These are phyloP conservation scores for Endocalyx cinctus DNA, from an alignment of 2,329 filamentous ascomycete species.

Conservation along the genomic window DNA sequence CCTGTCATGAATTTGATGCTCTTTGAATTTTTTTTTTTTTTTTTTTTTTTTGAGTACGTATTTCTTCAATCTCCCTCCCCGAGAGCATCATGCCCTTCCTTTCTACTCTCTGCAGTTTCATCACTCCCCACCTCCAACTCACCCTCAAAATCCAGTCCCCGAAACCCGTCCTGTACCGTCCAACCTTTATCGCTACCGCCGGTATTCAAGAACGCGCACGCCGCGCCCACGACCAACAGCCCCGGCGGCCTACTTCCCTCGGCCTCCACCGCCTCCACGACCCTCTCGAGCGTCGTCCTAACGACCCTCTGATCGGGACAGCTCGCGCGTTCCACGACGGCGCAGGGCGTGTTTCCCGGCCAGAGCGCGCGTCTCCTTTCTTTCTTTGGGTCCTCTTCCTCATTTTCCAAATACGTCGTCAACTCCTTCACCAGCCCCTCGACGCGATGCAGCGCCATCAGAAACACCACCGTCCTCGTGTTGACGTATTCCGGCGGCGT, in stretches of 20 bases:
- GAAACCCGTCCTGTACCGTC: slow-evolving; percentile 84
- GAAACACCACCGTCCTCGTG: slow-evolving; percentile 80
- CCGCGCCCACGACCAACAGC: slow-evolving; percentile 75
- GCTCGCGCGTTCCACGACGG: slow-evolving; percentile 87
- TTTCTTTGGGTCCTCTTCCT: neutral
- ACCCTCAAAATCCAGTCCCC: slow-evolving; percentile 53
- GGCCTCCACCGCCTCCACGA: slow-evolving; percentile 78
- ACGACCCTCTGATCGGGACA: slow-evolving; percentile 94
- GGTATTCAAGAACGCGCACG: slow-evolving; percentile 72
- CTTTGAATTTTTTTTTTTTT: no score
- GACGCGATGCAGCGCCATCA: slow-evolving; percentile 92
- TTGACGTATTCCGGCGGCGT: slow-evolving; percentile 74
- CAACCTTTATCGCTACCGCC: slow-evolving; percentile 60
- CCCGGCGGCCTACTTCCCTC: slow-evolving; percentile 89
- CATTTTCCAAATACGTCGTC: slow-evolving; percentile 37
- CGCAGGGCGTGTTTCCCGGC: slow-evolving; percentile 78
- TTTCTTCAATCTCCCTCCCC: no score
- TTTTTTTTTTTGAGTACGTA: no score
- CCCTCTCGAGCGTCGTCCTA: slow-evolving; percentile 74
- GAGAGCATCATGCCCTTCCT: no score
- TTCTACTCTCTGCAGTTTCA: no score
- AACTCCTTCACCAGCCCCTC: slow-evolving; percentile 68
- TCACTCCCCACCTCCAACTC: slow-evolving; percentile 14
- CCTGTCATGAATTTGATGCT: no score
- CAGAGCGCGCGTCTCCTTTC: slow-evolving; percentile 42